Evolutionary conservation across 1,139 yeast genomes (phyloP).

Genomic region (Spathaspora sp.): DNA sequence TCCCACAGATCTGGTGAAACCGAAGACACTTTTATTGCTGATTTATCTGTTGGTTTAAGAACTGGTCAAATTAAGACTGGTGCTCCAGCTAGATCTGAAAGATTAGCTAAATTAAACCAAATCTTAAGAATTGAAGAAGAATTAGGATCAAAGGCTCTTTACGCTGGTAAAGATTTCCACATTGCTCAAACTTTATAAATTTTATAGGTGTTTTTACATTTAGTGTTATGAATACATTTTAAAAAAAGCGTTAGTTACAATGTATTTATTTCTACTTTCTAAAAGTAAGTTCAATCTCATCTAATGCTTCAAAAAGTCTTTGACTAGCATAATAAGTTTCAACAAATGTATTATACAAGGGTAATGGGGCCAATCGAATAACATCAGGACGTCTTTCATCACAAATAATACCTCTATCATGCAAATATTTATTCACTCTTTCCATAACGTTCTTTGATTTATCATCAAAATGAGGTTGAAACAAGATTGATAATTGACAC

Average conservation of each 20-base stretch:
- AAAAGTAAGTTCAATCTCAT: slow-evolving; percentile 13
- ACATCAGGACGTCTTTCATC: slow-evolving; percentile 92
- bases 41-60: slow-evolving; percentile 94
- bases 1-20: slow-evolving; percentile 99
- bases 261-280: background rate
- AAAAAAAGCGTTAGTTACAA: too few species aligned
- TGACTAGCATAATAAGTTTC: slow-evolving; percentile 56
- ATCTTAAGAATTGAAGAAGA: slow-evolving; percentile 96
- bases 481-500: slow-evolving; percentile 73
- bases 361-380: slow-evolving; percentile 79
- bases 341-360: slow-evolving; percentile 73
- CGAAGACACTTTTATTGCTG: slow-evolving; percentile 97
- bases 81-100: slow-evolving; percentile 99
- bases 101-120: slow-evolving; percentile 97
- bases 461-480: slow-evolving; percentile 51
- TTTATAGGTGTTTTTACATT: background rate
- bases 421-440: slow-evolving; percentile 49
- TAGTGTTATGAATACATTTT: background rate
- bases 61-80: slow-evolving; percentile 98
- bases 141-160: slow-evolving; percentile 92
- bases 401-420: slow-evolving; percentile 64
- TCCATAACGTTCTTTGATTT: slow-evolving; percentile 57
- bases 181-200: slow-evolving; percentile 33
- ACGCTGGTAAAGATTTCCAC: slow-evolving; percentile 91
- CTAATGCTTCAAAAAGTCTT: slow-evolving; percentile 43